These are phyloP conservation scores for Colletotrichum sp. DNA, from an alignment of 2,329 filamentous ascomycete species.

Conservation along the genomic window DNA sequence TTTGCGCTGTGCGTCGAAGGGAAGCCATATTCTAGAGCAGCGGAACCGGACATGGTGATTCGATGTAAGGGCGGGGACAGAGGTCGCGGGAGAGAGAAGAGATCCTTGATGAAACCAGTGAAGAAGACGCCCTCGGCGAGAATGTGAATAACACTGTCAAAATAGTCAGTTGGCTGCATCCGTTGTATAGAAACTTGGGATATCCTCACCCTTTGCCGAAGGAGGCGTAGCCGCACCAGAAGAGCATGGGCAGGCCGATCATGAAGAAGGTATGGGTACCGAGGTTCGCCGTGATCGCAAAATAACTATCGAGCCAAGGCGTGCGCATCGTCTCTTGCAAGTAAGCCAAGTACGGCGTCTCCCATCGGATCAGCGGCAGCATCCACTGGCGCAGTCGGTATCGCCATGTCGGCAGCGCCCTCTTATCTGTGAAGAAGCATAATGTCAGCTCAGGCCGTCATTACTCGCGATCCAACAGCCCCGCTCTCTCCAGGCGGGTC, in stretches of 20 bases:
- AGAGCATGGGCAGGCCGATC: conserved; percentile 90
- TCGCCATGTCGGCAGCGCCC: conserved; percentile 85
- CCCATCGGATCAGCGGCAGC: conserved; percentile 88
- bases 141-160: conserved; percentile 70
- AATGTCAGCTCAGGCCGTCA: conserved; percentile 9
- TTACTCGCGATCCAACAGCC: conserved; percentile 1
- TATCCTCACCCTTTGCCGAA: conserved; percentile 84
- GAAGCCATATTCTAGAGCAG: conserved; percentile 94
- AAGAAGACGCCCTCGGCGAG: conserved; percentile 82
- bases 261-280: conserved; percentile 99
- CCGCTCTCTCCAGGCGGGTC: background rate
- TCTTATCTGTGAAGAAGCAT: conserved; percentile 66
- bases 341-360: conserved; percentile 91
- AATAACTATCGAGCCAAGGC: conserved; percentile 91
- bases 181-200: background rate
- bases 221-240: conserved; percentile 91
- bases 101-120: conserved; percentile 93
- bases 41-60: conserved; percentile 97
- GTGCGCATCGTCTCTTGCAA: conserved; percentile 82
- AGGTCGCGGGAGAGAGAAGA: conserved; percentile 89
- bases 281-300: conserved; percentile 94
- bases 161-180: background rate
- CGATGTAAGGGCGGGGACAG: conserved; percentile 90
- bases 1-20: conserved; percentile 98
- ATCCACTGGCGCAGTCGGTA: conserved; percentile 82